A percentile compares a stretch with the other conserved stretches of the same genome.
Conservation (phyloP, 2,329 filamentous ascomycete genomes). For the Nemania sp. region DNA sequence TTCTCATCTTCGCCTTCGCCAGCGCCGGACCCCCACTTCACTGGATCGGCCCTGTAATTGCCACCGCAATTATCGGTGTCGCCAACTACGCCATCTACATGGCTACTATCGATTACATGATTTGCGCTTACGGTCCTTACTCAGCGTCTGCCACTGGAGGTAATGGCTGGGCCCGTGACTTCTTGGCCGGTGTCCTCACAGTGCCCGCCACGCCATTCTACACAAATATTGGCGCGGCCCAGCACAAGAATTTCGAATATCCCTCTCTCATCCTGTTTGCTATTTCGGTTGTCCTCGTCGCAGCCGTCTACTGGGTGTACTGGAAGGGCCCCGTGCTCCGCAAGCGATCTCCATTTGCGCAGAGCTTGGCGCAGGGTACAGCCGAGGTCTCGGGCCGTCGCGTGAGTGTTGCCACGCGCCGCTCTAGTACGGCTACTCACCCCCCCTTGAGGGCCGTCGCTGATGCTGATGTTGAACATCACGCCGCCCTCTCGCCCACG, state of each 20-base stretch:
- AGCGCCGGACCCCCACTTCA: conserved; percentile 65
- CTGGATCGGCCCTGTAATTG: conserved; percentile 74
- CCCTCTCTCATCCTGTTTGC: conserved; percentile 20
- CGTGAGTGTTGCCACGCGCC: conserved; percentile 14
- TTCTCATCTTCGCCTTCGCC: conserved; percentile 73
- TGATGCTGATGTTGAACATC: conserved; percentile 2
- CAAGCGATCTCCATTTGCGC: conserved; percentile 66
- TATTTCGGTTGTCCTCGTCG: conserved; percentile 16
- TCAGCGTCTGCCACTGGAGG: conserved; percentile 75
- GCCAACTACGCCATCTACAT: conserved; percentile 75
- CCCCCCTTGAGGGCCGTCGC: background rate
- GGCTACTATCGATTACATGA: conserved; percentile 76
- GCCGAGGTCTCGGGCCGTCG: conserved; percentile 8
- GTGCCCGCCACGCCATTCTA: conserved; percentile 71
- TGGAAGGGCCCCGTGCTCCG: conserved; percentile 67
- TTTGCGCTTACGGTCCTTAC: conserved; percentile 74
- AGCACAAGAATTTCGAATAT: conserved; percentile 65
- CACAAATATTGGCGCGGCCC: conserved; percentile 58
- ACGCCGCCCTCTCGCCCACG: conserved; percentile 2
- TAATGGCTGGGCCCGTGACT: conserved; percentile 74
- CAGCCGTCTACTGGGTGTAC: conserved; percentile 66
- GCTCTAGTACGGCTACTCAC: conserved; percentile 6
- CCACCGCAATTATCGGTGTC: conserved; percentile 70
- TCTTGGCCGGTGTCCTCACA: conserved; percentile 73
- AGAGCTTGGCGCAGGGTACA: conserved; percentile 64